Percentiles rank a stretch among this genome's conserved stretches.
Evolutionary conservation across 2,329 filamentous ascomycete species (phyloP).

Genomic region (Tolypocladium cylindrosporum): DNA sequence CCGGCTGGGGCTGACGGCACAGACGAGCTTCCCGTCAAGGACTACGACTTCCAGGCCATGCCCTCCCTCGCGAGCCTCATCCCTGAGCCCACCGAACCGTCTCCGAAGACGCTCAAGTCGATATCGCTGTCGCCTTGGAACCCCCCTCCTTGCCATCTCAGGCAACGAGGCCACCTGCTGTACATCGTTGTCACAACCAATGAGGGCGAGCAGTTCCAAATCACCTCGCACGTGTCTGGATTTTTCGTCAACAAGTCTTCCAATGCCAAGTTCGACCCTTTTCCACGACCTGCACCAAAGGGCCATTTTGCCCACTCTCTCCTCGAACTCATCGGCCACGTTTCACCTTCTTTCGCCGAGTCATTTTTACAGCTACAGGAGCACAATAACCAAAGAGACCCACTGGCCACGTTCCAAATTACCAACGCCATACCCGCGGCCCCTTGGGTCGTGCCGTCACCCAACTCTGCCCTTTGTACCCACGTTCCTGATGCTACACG

Average conservation of each 20-base stretch:
- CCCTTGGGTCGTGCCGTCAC: slow-evolving; percentile 77
- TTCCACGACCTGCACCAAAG: slow-evolving; percentile 70
- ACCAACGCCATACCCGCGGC: slow-evolving; percentile 88
- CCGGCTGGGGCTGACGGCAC: slow-evolving; percentile 25
- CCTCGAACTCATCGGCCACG: slow-evolving; percentile 62
- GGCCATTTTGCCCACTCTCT: slow-evolving; percentile 75
- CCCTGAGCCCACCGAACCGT: slow-evolving; percentile 52
- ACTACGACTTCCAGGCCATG: slow-evolving; percentile 67
- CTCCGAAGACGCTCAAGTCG: slow-evolving; percentile 85
- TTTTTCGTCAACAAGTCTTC: slow-evolving; percentile 97
- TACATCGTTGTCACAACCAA: slow-evolving; percentile 85
- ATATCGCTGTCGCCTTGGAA: slow-evolving; percentile 92
- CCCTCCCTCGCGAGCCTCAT: slow-evolving; percentile 63
- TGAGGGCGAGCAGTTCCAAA: slow-evolving; percentile 89
- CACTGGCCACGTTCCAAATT: slow-evolving; percentile 87
- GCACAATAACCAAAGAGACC: slow-evolving; percentile 75
- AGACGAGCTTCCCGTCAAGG: slow-evolving; percentile 38
- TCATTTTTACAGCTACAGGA: slow-evolving; percentile 74
- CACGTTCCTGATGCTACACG: slow-evolving; percentile 80
- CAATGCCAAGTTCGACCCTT: slow-evolving; percentile 89
- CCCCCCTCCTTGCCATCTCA: slow-evolving; percentile 82
- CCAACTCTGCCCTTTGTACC: slow-evolving; percentile 50
- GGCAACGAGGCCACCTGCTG: slow-evolving; percentile 84
- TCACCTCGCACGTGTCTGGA: slow-evolving; percentile 86
- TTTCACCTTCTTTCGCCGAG: slow-evolving; percentile 75